Percentiles rank a stretch among this genome's conserved stretches.
Conservation (phyloP, 371 early-diverging fungal species). For the Rhizopus sp. region DNA sequence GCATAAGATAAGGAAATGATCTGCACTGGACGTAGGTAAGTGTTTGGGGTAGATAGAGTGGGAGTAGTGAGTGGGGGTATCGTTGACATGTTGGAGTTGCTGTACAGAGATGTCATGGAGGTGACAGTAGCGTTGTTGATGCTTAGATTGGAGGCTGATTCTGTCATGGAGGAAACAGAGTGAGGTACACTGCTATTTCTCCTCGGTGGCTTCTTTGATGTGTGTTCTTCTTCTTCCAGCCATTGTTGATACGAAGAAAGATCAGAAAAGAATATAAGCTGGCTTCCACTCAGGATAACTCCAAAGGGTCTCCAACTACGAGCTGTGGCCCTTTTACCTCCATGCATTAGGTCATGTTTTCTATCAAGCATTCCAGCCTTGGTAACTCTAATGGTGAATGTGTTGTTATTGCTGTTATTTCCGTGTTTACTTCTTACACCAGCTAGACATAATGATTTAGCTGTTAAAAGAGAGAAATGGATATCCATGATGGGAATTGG, state of each 20-base stretch:
- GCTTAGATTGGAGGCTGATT: constrained; percentile 8
- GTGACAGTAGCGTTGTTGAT: constrained; percentile 16
- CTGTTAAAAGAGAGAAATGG: constrained; percentile 41
- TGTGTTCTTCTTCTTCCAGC: constrained; percentile 32
- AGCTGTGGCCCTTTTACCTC: constrained; percentile 68
- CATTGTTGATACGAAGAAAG: constrained; percentile 40
- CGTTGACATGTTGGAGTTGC: constrained; percentile 16
- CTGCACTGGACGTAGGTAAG: constrained; percentile 40
- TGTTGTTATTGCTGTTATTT: constrained; percentile 28
- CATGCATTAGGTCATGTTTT: constrained; percentile 69
- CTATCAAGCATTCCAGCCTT: constrained; percentile 72
- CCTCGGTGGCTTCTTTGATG: constrained; percentile 1
- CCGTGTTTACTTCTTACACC: constrained; percentile 45
- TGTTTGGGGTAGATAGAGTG: constrained; percentile 10
- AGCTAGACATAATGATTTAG: constrained; percentile 39
- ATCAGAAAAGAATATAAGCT: constrained; percentile 74
- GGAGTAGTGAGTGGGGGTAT: constrained; percentile 11
- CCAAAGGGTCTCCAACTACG: constrained; percentile 79
- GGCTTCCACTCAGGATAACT: constrained; percentile 76
- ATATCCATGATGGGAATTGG: constrained; percentile 34
- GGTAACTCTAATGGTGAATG: constrained; percentile 64
- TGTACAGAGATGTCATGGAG: constrained; percentile 22
- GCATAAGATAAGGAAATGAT: constrained; percentile 69
- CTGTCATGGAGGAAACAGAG: constrained; percentile 14
- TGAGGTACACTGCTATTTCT: constrained; percentile 28